These are phyloP conservation scores for Lecanicillium sp. DNA, from an alignment of 2,329 filamentous ascomycete genomes.

Conservation along the genomic window DNA sequence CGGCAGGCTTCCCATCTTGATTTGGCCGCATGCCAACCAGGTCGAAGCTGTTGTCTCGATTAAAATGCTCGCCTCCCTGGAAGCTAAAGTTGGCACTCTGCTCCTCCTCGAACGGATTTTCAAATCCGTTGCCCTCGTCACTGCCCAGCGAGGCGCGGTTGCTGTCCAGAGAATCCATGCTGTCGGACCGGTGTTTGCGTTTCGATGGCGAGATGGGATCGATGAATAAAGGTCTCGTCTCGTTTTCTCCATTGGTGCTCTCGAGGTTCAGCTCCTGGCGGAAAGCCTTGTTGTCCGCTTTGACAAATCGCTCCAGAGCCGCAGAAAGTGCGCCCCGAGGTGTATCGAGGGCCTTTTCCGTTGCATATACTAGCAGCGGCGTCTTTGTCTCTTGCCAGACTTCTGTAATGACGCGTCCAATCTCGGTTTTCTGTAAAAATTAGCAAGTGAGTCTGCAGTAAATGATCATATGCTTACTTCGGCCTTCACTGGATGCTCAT, in stretches of 20 bases:
- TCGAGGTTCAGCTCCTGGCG: slow-evolving; percentile 42
- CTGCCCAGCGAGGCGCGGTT: slow-evolving; percentile 40
- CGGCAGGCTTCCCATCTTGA: background rate
- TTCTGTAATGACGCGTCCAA: slow-evolving; percentile 39
- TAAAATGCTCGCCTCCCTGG: background rate
- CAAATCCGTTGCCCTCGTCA: slow-evolving; percentile 28
- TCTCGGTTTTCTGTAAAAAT: slow-evolving; percentile 38
- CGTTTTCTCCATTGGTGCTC: slow-evolving; percentile 20
- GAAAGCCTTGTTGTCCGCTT: slow-evolving; percentile 47
- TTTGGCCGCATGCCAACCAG: background rate
- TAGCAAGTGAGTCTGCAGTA: slow-evolving; percentile 20
- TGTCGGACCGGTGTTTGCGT: slow-evolving; percentile 40
- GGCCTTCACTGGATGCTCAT: slow-evolving; percentile 37
- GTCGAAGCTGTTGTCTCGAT: background rate
- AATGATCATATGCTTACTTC: slow-evolving; percentile 35
- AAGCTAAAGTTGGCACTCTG: slow-evolving; percentile 2
- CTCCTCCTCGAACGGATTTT: slow-evolving; percentile 18
- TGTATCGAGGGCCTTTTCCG: slow-evolving; percentile 39
- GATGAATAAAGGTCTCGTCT: slow-evolving; percentile 20
- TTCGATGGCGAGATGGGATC: slow-evolving; percentile 41
- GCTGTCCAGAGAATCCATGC: slow-evolving; percentile 40
- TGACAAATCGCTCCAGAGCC: slow-evolving; percentile 39
- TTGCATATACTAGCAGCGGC: slow-evolving; percentile 48
- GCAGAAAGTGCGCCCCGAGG: slow-evolving; percentile 32
- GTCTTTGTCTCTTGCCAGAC: slow-evolving; percentile 43